Percentiles rank a stretch among this genome's conserved stretches.
These are phyloP conservation scores for Suhomyces tanzawaensis DNA, from an alignment of 805 yeast genomes.

Conservation along the genomic window DNA sequence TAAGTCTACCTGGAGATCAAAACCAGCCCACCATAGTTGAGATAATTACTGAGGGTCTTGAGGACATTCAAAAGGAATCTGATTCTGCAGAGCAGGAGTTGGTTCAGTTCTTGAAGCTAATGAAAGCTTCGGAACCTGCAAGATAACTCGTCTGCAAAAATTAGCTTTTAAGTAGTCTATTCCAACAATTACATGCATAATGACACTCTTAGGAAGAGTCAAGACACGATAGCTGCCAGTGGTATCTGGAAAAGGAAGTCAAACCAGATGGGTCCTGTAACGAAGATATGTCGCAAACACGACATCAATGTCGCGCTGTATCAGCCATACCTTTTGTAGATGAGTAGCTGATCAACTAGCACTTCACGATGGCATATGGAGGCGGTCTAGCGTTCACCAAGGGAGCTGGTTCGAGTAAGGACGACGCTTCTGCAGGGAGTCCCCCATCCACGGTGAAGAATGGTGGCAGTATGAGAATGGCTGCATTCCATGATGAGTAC, in stretches of 20 bases:
- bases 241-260: too few species aligned
- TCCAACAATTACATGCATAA: too few species aligned
- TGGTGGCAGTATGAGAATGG: constrained; percentile 1
- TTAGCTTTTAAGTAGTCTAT: too few species aligned
- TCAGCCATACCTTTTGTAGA: too few species aligned
- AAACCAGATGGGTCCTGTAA: too few species aligned
- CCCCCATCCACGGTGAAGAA: not conserved
- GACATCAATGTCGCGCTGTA: too few species aligned
- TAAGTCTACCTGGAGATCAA: constrained; percentile 36
- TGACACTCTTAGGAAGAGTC: too few species aligned
- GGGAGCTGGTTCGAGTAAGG: constrained; percentile 2
- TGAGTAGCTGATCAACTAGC: not conserved
- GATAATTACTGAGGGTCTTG: constrained; percentile 42
- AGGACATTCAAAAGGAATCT: constrained; percentile 16
- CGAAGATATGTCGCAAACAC: too few species aligned
- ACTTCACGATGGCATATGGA: constrained; percentile 3
- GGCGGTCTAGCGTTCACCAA: constrained; percentile 11
- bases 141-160: too few species aligned
- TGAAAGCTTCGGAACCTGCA: not conserved
- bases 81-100: constrained; percentile 20
- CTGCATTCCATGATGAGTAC: constrained; percentile 6
- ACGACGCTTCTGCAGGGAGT: not conserved
- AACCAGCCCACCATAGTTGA: constrained; percentile 39
- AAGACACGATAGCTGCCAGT: too few species aligned
- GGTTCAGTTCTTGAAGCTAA: constrained; percentile 18